A percentile compares a stretch with the other conserved stretches of the same genome.
These are phyloP conservation scores for Colletotrichum sp. DNA, from an alignment of 2,329 filamentous ascomycete species.

Conservation along the genomic window DNA sequence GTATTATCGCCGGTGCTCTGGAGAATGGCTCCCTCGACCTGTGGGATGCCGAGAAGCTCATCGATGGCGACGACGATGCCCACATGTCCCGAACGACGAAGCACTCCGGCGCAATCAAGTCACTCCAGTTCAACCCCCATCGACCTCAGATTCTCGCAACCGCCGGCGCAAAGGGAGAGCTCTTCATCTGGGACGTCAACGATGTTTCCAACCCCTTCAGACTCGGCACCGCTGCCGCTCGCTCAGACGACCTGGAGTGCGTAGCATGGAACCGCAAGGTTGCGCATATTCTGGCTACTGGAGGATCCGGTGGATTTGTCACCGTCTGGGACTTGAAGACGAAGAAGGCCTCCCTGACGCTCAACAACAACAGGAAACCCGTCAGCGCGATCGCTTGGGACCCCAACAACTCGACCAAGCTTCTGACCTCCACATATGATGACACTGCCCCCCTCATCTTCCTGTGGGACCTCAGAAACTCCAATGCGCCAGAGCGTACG, in stretches of 20 bases:
- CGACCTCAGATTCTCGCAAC: slow-evolving; percentile 91
- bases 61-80: slow-evolving; percentile 68
- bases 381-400: slow-evolving; percentile 98
- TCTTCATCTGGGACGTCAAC: slow-evolving; percentile 94
- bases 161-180: slow-evolving; percentile 91
- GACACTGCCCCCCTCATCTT: slow-evolving; percentile 88
- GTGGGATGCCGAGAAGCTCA: slow-evolving; percentile 83
- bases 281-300: slow-evolving; percentile 92
- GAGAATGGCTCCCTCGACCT: slow-evolving; percentile 94
- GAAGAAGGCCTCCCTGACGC: slow-evolving; percentile 94
- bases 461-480: slow-evolving; percentile 95
- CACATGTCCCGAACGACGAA: slow-evolving; percentile 86
- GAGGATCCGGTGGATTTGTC: slow-evolving; percentile 90
- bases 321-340: slow-evolving; percentile 99
- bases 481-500: slow-evolving; percentile 88
- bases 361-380: slow-evolving; percentile 94
- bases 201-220: slow-evolving; percentile 88
- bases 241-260: slow-evolving; percentile 94
- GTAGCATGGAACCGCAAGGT: slow-evolving; percentile 99
- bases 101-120: slow-evolving; percentile 91
- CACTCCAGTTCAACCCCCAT: slow-evolving; percentile 94
- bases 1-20: slow-evolving; percentile 92
- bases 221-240: slow-evolving; percentile 84
- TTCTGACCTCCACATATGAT: slow-evolving; percentile 89
- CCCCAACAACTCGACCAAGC: slow-evolving; percentile 91